These are phyloP conservation scores for Davidsoniella virescens DNA, from an alignment of 2,329 filamentous ascomycete species.

Conservation along the genomic window DNA sequence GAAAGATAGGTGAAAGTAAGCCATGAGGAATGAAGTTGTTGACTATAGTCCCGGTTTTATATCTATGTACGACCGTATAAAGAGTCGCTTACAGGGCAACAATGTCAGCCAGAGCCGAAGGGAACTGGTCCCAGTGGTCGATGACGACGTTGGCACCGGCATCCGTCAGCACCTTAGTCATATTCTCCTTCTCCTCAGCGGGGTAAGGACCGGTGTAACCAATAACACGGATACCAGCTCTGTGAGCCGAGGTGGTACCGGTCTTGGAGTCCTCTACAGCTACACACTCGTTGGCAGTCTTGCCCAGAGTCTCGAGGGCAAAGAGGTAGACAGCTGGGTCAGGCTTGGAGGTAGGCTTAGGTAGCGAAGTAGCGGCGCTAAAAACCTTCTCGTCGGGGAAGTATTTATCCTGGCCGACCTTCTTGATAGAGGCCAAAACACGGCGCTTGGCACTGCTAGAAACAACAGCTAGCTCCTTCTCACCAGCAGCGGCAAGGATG, in stretches of 20 bases:
- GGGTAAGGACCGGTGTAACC: conserved; percentile 73
- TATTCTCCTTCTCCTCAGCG: conserved; percentile 43
- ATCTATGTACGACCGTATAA: no score
- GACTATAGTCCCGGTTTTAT: neutral
- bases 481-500: conserved; percentile 39
- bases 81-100: conserved; percentile 18
- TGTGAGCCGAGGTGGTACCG: conserved; percentile 55
- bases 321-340: conserved; percentile 77
- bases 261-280: conserved; percentile 83
- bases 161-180: conserved; percentile 43
- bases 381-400: conserved; percentile 63
- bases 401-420: conserved; percentile 64
- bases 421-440: conserved; percentile 61
- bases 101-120: conserved; percentile 29
- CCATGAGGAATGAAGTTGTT: no score
- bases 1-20: neutral
- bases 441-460: conserved; percentile 64
- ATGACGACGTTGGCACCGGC: conserved; percentile 49
- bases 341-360: conserved; percentile 73
- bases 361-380: conserved; percentile 64
- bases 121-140: conserved; percentile 42
- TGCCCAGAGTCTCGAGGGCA: conserved; percentile 57
- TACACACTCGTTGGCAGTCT: conserved; percentile 53
- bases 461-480: conserved; percentile 65
- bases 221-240: conserved; percentile 65